These are phyloP conservation scores for Lasiosphaeris hirsuta DNA, from an alignment of 495 filamentous ascomycete species.

Conservation along the genomic window DNA sequence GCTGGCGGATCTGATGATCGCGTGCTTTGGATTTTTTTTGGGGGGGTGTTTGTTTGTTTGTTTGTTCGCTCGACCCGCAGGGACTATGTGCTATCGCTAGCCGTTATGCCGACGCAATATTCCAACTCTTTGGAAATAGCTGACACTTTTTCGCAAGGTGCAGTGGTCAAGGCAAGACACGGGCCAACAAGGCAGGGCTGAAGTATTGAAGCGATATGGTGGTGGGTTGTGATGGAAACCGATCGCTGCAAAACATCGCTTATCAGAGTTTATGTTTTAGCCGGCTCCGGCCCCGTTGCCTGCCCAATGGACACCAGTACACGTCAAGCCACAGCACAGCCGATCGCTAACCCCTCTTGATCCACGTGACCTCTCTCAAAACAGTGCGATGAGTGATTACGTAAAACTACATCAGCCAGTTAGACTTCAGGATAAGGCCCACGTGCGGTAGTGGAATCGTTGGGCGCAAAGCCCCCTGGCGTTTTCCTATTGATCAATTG, in stretches of 20 bases:
- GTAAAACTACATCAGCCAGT: conserved; percentile 16
- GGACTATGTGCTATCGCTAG: background rate
- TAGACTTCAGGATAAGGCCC: conserved; percentile 6
- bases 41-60: conserved; percentile 11
- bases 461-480: background rate
- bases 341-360: too few species aligned
- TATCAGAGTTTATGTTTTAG: background rate
- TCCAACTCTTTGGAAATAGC: too few species aligned
- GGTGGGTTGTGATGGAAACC: conserved; percentile 9
- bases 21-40: background rate
- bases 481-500: conserved; percentile 33
- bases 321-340: too few species aligned
- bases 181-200: background rate
- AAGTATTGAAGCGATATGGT: background rate
- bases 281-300: too few species aligned
- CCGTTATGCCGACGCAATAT: too few species aligned
- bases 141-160: too few species aligned
- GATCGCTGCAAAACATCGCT: conserved; percentile 11
- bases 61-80: background rate
- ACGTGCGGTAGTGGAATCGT: conserved; percentile 20
- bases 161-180: too few species aligned
- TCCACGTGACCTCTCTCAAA: too few species aligned
- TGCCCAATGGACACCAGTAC: too few species aligned
- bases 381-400: background rate
- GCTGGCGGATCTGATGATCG: background rate